These are phyloP conservation scores for Ustilaginoidea virens DNA, from an alignment of 2,329 filamentous ascomycete genomes.

Conservation along the genomic window DNA sequence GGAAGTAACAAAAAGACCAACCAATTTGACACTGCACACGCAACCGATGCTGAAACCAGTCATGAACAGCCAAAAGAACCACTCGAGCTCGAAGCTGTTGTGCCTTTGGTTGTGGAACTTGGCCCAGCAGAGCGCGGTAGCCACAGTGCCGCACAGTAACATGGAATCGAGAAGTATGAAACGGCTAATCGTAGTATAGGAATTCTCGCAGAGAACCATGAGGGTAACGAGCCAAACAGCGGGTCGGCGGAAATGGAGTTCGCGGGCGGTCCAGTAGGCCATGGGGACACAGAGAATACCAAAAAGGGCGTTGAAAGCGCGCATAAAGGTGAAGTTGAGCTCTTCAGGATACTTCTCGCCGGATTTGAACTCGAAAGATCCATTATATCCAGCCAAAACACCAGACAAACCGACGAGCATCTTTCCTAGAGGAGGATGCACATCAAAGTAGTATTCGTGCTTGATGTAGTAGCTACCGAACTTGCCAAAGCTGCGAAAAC, in stretches of 20 bases:
- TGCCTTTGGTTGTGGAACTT: slow-evolving; percentile 85
- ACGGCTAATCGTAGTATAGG: slow-evolving; percentile 94
- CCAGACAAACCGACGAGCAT: slow-evolving; percentile 96
- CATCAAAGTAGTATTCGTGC: slow-evolving; percentile 91
- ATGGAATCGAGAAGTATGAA: slow-evolving; percentile 98
- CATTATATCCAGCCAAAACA: slow-evolving; percentile 94
- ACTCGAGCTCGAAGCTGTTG: slow-evolving; percentile 76
- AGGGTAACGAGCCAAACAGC: slow-evolving; percentile 90
- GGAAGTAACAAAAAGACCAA: slow-evolving; percentile 89
- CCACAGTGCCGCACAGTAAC: slow-evolving; percentile 97
- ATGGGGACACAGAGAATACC: slow-evolving; percentile 84
- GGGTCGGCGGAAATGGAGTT: slow-evolving; percentile 71
- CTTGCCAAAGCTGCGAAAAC: slow-evolving; percentile 76
- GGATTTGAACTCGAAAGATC: slow-evolving; percentile 98
- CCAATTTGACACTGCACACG: slow-evolving; percentile 97
- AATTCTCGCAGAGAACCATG: slow-evolving; percentile 98
- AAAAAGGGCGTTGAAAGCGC: slow-evolving; percentile 90
- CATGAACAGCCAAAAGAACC: slow-evolving; percentile 89
- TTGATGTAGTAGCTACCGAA: slow-evolving; percentile 99
- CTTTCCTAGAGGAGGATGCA: slow-evolving; percentile 91
- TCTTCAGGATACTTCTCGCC: slow-evolving; percentile 89
- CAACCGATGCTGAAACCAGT: slow-evolving; percentile 93
- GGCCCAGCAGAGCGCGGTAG: slow-evolving; percentile 91
- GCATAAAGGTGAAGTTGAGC: slow-evolving; percentile 96
- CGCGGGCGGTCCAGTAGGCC: slow-evolving; percentile 88